Percentiles rank a stretch among this genome's conserved stretches.
These are phyloP conservation scores for Colletotrichum sp. DNA, from an alignment of 2,329 filamentous ascomycete species.

Conservation along the genomic window DNA sequence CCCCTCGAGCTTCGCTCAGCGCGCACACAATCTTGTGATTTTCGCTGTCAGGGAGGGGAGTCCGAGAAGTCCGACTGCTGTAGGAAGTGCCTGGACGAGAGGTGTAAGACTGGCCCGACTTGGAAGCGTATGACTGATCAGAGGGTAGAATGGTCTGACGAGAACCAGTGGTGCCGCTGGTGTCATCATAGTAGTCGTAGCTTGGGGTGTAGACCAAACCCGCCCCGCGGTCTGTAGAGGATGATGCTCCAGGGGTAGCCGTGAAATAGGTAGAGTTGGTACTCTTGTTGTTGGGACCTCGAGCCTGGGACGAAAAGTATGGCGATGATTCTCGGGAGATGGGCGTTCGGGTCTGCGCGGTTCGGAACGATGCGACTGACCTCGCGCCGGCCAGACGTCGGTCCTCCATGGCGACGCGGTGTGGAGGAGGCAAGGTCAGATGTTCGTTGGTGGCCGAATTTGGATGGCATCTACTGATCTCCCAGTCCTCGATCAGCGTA, in stretches of 20 bases:
- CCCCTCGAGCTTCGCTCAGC: conserved; percentile 83
- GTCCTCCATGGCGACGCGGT: neutral
- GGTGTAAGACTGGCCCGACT: neutral
- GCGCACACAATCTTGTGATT: conserved; percentile 84
- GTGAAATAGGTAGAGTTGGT: neutral
- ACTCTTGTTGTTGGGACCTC: neutral
- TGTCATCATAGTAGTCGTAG: neutral
- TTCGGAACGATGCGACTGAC: neutral
- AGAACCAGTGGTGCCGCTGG: neutral
- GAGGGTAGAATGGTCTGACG: neutral
- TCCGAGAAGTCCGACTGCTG: conserved; percentile 48
- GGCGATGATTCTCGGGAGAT: neutral
- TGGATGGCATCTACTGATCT: neutral
- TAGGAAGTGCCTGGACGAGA: conserved; percentile 42
- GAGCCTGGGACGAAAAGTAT: neutral
- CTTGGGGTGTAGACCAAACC: neutral
- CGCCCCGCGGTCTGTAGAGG: neutral
- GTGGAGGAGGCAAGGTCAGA: neutral
- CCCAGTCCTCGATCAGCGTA: neutral
- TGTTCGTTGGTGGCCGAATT: neutral
- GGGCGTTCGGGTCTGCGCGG: neutral
- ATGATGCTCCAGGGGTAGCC: neutral
- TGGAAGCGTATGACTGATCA: neutral
- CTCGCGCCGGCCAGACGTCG: neutral
- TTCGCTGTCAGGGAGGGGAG: conserved; percentile 49